Conservation (phyloP, 306 rosid species). For the Glycyrrhiza uralensis region DNA sequence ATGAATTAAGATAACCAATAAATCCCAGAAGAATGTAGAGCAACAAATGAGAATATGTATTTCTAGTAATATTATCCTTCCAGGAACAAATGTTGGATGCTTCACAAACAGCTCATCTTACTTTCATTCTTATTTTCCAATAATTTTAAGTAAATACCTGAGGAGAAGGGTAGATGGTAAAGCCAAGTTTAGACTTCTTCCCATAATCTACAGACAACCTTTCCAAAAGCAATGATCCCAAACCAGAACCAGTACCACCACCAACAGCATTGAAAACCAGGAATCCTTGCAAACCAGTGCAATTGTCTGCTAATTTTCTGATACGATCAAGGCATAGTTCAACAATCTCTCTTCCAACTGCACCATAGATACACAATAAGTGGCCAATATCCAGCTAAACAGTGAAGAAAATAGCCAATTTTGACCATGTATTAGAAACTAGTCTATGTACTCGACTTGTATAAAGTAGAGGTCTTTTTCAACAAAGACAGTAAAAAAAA, state of each 20-base stretch:
- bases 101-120: not conserved
- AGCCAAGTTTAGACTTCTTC: conserved; percentile 71
- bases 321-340: conserved; percentile 76
- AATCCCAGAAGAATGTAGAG: not conserved
- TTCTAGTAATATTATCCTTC: not conserved
- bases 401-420: not conserved
- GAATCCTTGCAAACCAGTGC: conserved; percentile 82
- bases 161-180: conserved; percentile 74
- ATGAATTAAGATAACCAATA: not conserved
- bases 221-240: conserved; percentile 72
- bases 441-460: too few species aligned
- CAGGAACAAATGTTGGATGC: not conserved
- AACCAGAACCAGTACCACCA: conserved; percentile 85
- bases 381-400: conserved; percentile 11
- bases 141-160: conserved; percentile 43
- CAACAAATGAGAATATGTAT: conserved; percentile 1
- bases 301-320: conserved; percentile 69
- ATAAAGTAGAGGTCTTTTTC: too few species aligned
- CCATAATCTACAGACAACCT: conserved; percentile 75
- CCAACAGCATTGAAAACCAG: conserved; percentile 77
- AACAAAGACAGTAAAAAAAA: too few species aligned
- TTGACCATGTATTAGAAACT: conserved; percentile 11
- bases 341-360: conserved; percentile 72
- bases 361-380: conserved; percentile 30
- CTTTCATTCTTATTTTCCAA: not conserved